Conservation (phyloP, 1,139 yeast genomes). For the Geotrichum australiense region DNA sequence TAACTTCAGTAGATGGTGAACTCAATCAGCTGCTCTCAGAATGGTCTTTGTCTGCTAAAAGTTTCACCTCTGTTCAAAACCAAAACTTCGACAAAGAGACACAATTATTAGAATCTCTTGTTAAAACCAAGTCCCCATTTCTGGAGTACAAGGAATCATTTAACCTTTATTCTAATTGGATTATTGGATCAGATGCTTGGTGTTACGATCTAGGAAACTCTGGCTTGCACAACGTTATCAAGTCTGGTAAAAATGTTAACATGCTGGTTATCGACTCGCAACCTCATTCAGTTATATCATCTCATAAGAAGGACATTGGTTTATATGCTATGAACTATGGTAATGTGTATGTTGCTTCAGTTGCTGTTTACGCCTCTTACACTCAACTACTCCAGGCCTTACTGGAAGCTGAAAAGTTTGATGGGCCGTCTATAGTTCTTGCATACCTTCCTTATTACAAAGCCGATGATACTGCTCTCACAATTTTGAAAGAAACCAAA, state of each 20-base stretch:
- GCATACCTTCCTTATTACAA: constrained; percentile 77
- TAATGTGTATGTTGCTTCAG: constrained; percentile 85
- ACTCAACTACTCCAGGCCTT: constrained; percentile 88
- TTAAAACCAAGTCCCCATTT: constrained; percentile 29
- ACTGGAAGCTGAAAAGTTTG: constrained; percentile 76
- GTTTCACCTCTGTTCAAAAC: constrained; percentile 19
- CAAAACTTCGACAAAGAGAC: constrained; percentile 32
- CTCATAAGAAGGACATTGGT: constrained; percentile 78
- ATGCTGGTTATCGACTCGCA: constrained; percentile 88
- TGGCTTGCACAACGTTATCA: constrained; percentile 79
- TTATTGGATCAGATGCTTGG: constrained; percentile 94
- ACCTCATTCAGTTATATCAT: constrained; percentile 49
- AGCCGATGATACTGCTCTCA: constrained; percentile 64
- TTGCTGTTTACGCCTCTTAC: constrained; percentile 88
- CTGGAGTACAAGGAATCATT: constrained; percentile 44
- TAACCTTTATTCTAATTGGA: constrained; percentile 57
- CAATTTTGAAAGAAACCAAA: constrained; percentile 79
- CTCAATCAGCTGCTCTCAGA: constrained; percentile 55
- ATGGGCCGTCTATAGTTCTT: constrained; percentile 86
- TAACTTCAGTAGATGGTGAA: constrained; percentile 41
- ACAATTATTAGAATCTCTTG: constrained; percentile 36
- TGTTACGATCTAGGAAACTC: constrained; percentile 87
- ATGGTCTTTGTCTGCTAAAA: constrained; percentile 47
- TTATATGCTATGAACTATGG: constrained; percentile 94
- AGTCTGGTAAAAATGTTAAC: constrained; percentile 72